Evolutionary conservation across 176 grass and related monocot genomes (phyloP).

Genomic region (Oryza meyeriana): DNA sequence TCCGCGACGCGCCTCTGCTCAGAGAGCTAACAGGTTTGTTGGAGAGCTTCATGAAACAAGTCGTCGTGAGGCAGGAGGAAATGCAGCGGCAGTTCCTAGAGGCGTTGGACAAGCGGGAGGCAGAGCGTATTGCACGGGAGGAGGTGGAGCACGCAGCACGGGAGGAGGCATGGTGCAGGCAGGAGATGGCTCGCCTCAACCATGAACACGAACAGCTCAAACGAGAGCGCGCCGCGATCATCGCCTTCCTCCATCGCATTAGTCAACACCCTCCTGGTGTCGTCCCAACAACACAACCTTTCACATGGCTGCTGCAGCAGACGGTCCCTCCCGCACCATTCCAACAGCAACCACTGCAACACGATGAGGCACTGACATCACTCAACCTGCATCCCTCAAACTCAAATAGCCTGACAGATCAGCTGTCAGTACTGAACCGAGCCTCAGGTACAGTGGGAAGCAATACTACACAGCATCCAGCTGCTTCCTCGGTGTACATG

Average conservation of each 20-base stretch:
- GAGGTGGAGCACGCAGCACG: slow-evolving; percentile 70
- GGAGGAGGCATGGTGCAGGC: slow-evolving; percentile 87
- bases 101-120: slow-evolving; percentile 74
- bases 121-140: too few species aligned
- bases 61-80: slow-evolving; percentile 75
- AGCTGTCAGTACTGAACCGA: too few species aligned
- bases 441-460: too few species aligned
- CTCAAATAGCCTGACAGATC: too few species aligned
- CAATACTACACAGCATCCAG: too few species aligned
- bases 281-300: neutral
- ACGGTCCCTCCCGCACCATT: slow-evolving; percentile 35
- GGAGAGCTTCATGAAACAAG: slow-evolving; percentile 76
- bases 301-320: neutral
- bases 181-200: slow-evolving; percentile 76
- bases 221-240: slow-evolving; percentile 67
- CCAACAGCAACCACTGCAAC: slow-evolving; percentile 37
- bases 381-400: neutral
- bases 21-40: slow-evolving; percentile 75
- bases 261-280: too few species aligned
- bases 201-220: slow-evolving; percentile 74
- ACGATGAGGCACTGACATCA: slow-evolving; percentile 18
- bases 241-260: slow-evolving; percentile 82
- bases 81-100: slow-evolving; percentile 84
- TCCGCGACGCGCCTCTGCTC: too few species aligned
- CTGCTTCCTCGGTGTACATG: too few species aligned